Percentiles rank a stretch among this genome's conserved stretches.
These are phyloP conservation scores for Chamaecyparis obtusa DNA, from an alignment of 75 land plant species.

Conservation along the genomic window DNA sequence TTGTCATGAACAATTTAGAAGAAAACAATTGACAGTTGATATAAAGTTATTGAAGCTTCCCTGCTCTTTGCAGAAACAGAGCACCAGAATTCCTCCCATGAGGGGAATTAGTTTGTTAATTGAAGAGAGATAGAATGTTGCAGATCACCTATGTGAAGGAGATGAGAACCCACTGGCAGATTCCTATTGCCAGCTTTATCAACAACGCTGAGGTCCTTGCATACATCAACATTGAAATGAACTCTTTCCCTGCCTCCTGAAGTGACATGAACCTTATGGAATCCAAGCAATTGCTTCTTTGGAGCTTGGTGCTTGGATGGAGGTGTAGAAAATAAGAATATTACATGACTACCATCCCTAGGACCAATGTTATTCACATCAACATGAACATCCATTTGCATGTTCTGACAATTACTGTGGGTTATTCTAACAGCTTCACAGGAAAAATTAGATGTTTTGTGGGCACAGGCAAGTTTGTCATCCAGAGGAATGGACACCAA, in stretches of 20 bases:
- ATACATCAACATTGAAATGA: constrained; percentile 38
- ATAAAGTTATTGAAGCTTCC: constrained; percentile 32
- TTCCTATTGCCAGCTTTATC: constrained; percentile 47
- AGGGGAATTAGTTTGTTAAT: constrained; percentile 27
- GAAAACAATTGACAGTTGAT: constrained; percentile 36
- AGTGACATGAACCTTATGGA: constrained; percentile 48
- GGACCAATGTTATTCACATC: constrained; percentile 58
- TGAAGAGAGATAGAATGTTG: constrained; percentile 45
- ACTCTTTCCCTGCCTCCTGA: constrained; percentile 33
- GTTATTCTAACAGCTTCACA: constrained; percentile 24
- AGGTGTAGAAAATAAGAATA: constrained; percentile 46
- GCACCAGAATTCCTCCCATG: constrained; percentile 35
- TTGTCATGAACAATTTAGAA: constrained; percentile 28
- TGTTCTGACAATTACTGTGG: constrained; percentile 32
- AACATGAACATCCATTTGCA: constrained; percentile 26
- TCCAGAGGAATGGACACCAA: constrained; percentile 36
- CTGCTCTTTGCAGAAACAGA: constrained; percentile 15
- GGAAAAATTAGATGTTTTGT: constrained; percentile 31
- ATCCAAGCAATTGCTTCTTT: constrained; percentile 50
- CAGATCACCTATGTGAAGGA: constrained; percentile 43
- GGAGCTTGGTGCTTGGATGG: constrained; percentile 32
- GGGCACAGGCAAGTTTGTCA: constrained; percentile 29
- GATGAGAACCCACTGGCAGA: constrained; percentile 54
- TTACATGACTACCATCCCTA: constrained; percentile 49
- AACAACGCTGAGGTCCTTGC: constrained; percentile 61